Base-by-base conservation (phyloP, 306 rosid species). In the peach (Prunus persica) region DNA sequence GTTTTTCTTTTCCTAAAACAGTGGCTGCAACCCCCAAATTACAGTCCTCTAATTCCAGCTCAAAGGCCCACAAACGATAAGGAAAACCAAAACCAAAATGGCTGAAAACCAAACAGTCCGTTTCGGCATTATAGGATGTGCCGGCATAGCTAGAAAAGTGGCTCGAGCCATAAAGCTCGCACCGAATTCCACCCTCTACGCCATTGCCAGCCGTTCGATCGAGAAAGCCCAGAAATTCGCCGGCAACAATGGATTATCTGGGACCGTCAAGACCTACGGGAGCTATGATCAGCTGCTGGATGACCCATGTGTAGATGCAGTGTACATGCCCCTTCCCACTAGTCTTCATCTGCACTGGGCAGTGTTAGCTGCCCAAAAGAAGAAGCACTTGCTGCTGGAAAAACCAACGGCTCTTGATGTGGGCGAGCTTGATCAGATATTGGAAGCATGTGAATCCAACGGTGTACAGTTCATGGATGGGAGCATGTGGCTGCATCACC, bases 391-490 rank as follows among this genome's bases (percentile, higher is more conserved):
- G 83, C 86, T 93, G 22, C 52, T 91, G 83, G 98, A 91, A 82
- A 93, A 91, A 72, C 97, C 97, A 1, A 76, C 83, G 24, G 97
- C 98, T 55, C 84, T 88, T 27, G 76, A 89, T 58, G 83, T 78
- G 65, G 88, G 74, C 3, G 86, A 88, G 65, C 93, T 91, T 68
- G 95, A 87, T 66, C 84, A 12, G 82, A 93, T 93, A 24, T 46
- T 93, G 38, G 85, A 88, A n/a, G 95, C 91, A 1, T 89, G 89
- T 22, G 77, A 85, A 71, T 85, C 83, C 8, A 91, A 89, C 73
- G 91, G 89, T 20, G 95, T 91, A 45, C 97, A 93, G 81, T 93
- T 93, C 87, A 91, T 93, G 95, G 90, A 87, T 58, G 97, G 93
- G 1, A 79, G 56, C 24, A 93, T 91, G 98, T 93, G 98, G 98